Evolutionary conservation across 2,329 filamentous ascomycete genomes (phyloP).

Genomic region (Cercospora berteroae): DNA sequence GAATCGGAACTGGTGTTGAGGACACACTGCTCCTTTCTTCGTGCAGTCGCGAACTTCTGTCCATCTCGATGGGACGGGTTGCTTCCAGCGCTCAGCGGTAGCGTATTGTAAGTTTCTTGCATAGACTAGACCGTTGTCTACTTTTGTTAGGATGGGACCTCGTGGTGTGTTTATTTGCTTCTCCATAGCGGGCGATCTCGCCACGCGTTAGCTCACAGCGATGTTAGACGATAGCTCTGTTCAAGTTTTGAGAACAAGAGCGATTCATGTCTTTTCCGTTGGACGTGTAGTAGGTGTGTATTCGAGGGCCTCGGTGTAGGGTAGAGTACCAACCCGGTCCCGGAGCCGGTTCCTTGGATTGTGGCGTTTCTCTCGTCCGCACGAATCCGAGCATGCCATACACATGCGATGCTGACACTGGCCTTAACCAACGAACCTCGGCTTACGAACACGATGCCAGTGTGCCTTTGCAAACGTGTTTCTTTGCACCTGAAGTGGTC

Average conservation of each 20-base stretch:
- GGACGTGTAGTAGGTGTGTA: background rate
- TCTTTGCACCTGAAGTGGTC: background rate
- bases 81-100: background rate
- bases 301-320: background rate
- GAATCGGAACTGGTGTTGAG: background rate
- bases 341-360: background rate
- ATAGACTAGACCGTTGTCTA: background rate
- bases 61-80: background rate
- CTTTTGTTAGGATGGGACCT: background rate
- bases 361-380: background rate
- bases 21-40: background rate
- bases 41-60: background rate
- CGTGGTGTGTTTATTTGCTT: background rate
- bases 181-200: background rate
- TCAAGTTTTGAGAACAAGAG: background rate
- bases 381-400: background rate
- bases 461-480: background rate
- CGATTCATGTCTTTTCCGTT: background rate
- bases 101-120: background rate
- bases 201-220: background rate
- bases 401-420: background rate
- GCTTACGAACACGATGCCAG: background rate
- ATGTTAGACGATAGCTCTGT: background rate
- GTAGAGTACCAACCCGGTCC: background rate
- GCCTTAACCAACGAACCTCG: no score